Percentiles rank a stretch among this genome's conserved stretches.
Conservation (phyloP, 352 stramenopile species). For the Phytophthora hybrid region DNA sequence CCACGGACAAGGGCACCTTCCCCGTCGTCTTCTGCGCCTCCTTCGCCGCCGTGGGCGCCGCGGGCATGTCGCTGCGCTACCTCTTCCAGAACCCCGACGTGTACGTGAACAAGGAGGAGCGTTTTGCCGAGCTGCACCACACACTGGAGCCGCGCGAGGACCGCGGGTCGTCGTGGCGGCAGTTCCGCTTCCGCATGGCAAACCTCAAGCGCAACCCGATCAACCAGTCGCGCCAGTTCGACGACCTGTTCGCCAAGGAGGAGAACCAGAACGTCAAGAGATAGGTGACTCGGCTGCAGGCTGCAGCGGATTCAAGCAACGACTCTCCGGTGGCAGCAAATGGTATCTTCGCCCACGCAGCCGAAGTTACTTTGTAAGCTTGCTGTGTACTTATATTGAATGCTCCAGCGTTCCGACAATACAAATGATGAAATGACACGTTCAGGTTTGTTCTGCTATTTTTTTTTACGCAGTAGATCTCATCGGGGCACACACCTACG, state of each 20-base stretch:
- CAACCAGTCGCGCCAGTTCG: conserved; percentile 6
- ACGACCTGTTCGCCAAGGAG: conserved; percentile 5
- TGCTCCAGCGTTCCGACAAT: not conserved
- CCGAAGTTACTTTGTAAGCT: no score
- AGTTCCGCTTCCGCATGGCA: conserved; percentile 73
- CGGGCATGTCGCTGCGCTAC: conserved; percentile 51
- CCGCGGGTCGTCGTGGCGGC: conserved; percentile 53
- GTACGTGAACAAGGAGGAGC: conserved; percentile 73
- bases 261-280: conserved; percentile 6
- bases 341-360: no score
- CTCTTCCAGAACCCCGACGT: conserved; percentile 67
- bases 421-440: not conserved
- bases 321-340: no score
- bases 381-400: not conserved
- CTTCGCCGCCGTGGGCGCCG: conserved; percentile 45
- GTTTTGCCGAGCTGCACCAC: conserved; percentile 56
- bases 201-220: conserved; percentile 62
- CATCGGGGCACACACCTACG: no score
- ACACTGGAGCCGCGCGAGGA: conserved; percentile 37
- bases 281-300: not conserved
- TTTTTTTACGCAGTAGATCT: no score
- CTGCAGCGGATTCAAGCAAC: no score
- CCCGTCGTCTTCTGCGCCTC: conserved; percentile 61
- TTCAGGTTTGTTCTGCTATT: no score
- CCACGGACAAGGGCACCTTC: conserved; percentile 67